These are phyloP conservation scores for Withania somnifera DNA, from an alignment of 305 asterid species.

Conservation along the genomic window DNA sequence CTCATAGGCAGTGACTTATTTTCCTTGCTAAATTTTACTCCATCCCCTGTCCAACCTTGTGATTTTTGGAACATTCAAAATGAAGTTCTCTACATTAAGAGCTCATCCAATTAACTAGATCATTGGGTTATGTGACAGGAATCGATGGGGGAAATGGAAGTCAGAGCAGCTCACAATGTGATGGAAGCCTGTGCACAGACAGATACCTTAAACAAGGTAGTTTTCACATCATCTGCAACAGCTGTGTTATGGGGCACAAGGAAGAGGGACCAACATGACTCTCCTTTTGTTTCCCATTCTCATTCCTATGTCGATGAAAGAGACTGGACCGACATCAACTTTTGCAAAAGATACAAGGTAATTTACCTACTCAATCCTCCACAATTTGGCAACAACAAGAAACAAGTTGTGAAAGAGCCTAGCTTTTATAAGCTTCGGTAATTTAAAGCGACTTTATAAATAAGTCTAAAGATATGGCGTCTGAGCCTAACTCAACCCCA, in stretches of 20 bases:
- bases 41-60: not conserved
- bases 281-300: not conserved
- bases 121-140: slow-evolving; percentile 32
- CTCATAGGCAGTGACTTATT: not conserved
- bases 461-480: too few species aligned
- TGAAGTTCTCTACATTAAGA: not conserved
- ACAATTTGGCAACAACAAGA: not conserved
- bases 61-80: not conserved
- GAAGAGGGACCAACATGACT: slow-evolving; percentile 24
- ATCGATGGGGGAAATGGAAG: slow-evolving; percentile 75
- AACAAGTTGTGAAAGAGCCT: not conserved
- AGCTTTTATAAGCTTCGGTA: not conserved
- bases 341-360: slow-evolving; percentile 63
- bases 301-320: slow-evolving; percentile 43
- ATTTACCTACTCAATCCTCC: not conserved
- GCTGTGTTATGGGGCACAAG: slow-evolving; percentile 55
- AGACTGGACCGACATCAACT: slow-evolving; percentile 64
- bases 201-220: slow-evolving; percentile 62
- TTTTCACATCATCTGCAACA: slow-evolving; percentile 84
- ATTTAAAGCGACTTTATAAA: too few species aligned
- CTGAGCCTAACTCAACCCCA: too few species aligned
- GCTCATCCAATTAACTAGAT: not conserved
- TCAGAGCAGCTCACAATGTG: slow-evolving; percentile 93
- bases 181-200: slow-evolving; percentile 95
- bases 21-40: not conserved